Conservation (phyloP, 257 asterid genomes). For the Capsicum chinense region DNA sequence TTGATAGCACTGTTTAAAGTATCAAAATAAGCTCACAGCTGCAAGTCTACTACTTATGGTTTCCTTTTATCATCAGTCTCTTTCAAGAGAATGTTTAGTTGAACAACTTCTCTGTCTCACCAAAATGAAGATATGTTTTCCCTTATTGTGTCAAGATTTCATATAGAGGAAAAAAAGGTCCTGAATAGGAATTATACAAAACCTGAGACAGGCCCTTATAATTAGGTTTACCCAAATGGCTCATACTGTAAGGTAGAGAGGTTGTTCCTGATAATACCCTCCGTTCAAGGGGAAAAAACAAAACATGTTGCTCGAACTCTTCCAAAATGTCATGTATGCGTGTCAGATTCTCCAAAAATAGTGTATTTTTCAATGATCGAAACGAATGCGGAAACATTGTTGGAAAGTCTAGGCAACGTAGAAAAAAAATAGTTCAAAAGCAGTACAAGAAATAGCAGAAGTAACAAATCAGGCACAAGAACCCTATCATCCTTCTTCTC, state of each 20-base stretch:
- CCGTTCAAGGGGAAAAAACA: no score
- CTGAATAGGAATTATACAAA: neutral
- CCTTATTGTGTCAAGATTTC: neutral
- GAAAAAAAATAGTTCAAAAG: no score
- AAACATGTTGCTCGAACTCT: no score
- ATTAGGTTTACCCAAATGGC: neutral
- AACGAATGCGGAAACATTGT: no score
- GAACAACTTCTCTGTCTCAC: neutral
- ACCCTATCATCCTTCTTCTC: conserved; percentile 97
- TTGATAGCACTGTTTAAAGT: neutral
- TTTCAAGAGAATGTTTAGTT: neutral
- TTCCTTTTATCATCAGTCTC: neutral
- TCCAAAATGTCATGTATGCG: no score
- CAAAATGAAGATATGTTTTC: neutral
- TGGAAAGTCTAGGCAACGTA: no score
- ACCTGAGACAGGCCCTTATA: neutral
- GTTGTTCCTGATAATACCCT: no score
- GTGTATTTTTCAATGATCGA: no score
- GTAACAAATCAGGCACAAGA: conserved; percentile 70
- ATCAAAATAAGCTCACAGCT: neutral
- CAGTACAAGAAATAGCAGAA: no score
- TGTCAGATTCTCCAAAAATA: no score
- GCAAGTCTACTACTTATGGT: neutral
- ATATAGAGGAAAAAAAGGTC: neutral
- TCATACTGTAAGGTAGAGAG: neutral